Base-by-base conservation (phyloP, 192 early-diverging fungal genomes). In the Rhizophagus prolifer region DNA sequence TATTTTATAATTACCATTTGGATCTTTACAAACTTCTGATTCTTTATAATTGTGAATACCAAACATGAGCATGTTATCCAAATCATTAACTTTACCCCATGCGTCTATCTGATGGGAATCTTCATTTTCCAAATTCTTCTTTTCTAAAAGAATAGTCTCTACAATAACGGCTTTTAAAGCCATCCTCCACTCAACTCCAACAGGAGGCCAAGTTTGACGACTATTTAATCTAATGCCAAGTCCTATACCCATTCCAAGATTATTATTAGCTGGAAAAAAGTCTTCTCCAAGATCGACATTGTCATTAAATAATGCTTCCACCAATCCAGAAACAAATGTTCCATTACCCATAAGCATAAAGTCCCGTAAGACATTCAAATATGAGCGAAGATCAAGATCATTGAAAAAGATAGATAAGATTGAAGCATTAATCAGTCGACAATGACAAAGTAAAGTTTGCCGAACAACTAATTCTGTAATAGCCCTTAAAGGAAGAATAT, bases 321-420 rank as follows among this genome's bases (percentile, higher is more conserved):
- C 76, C 1, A 85, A 46, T 16, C 79, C 83, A 46, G 76, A 71
- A 58, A 83, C 72, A 78, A 87, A 88, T 16, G 41, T 61, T 0
- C 81, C 82, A 80, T 87, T 81, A 0, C 78, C 77, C 75, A 86
- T 78, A 46, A 85, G 72, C 36, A 86, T 68, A 58, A 82, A 87
- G 5, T 81, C 78, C 46, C 78, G 71, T 26, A 88, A 71, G 25
- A 81, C 73, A 9, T 79, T 76, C 4, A 88, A 61, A 68, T 88
- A 82, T 21, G 76, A 78, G 41, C 79, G 64, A 10, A 88, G 80
- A 44, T 80, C 79, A 34, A 87, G 65, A 59, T 84, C 82, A 30
- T 83, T 79, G 41, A 88, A 80, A 38, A 87, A 86, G 31, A 82
- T 79, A 0, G 82, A 82, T 74, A 88, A 72, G 12, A 85, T 83